Evolutionary conservation across 1,284 basidiomycete species (phyloP), one percentile per base, ranked within the genome.

Genomic region (Naganishia cerealis): DNA sequence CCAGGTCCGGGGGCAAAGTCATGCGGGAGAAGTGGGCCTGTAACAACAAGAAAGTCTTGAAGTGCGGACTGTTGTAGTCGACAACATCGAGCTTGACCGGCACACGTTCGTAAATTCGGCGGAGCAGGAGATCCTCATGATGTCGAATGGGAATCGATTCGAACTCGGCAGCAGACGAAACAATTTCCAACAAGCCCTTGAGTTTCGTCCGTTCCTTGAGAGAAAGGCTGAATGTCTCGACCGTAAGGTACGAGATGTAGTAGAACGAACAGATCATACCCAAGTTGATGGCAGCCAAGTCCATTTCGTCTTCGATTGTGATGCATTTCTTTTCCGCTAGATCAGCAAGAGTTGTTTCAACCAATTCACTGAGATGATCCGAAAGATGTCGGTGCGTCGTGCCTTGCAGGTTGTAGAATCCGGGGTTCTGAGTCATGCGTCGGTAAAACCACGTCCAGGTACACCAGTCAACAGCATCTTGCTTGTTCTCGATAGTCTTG

Each of bases 401-500:
- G 71, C 92, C 93, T 83, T 93, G 91, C 38, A 94, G 82, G 75
- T 95, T 95, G 83, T 96, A 96, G 81, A 95, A 97, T 76, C 80
- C 80, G 9, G 83, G 83, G 72, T 96, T 97, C 79, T 95, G 92
- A 5, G 92, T 93, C 87, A 99, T 90, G 18, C 94, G 87, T 38
- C 95, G 87, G 81, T 98, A 99, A 85, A 98, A 96, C 75, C 73
- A 80, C 43, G 73, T 75, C 75, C 72, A 79, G 26, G 78, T 80
- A 72, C 77, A 81, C 81, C 86, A 75, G 76, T 91, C 91, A 86
- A 93, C 92, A 0, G 92, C 92, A 78, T 93, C 93, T 81, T 97
- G 94, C 84, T 96, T 97, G 81, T 95, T 96, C 83, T 98, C 94
- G 71, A 99, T 96, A 3, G 95, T 99, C 83, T 94, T 94, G 38